Conservation (phyloP, 2,329 filamentous ascomycete species). For the Scytalidium lignicola region DNA sequence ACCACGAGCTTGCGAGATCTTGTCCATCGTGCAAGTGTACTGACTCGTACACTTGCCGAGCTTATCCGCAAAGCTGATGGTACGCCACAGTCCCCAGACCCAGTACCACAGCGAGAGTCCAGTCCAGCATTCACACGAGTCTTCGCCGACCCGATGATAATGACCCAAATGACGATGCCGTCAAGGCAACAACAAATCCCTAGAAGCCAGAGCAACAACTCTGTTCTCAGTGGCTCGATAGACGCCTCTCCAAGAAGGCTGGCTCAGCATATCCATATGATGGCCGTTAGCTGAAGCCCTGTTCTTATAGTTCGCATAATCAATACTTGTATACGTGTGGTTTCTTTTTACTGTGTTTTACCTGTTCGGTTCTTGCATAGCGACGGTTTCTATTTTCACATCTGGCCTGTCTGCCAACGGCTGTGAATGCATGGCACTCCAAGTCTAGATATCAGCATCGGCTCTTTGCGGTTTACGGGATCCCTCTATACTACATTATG, state of each 20-base stretch:
- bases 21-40: constrained; percentile 55
- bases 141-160: constrained; percentile 54
- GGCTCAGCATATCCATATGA: constrained; percentile 55
- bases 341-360: constrained; percentile 25
- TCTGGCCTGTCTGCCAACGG: neutral
- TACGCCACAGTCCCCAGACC: constrained; percentile 50
- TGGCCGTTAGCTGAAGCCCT: constrained; percentile 47
- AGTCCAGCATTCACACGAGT: constrained; percentile 65
- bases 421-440: neutral
- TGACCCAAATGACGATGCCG: too few species aligned
- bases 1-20: constrained; percentile 64
- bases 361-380: constrained; percentile 30
- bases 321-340: constrained; percentile 22
- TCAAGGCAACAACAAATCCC: constrained; percentile 38
- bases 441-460: neutral
- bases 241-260: constrained; percentile 48
- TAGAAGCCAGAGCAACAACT: constrained; percentile 48
- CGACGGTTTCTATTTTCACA: constrained; percentile 27
- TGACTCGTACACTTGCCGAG: constrained; percentile 56
- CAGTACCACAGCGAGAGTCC: constrained; percentile 45
- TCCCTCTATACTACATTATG: neutral
- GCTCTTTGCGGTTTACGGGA: neutral
- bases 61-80: constrained; percentile 54
- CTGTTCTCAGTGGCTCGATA: constrained; percentile 45
- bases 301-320: neutral